phyloP scores from a whole-genome alignment of 352 stramenopile species.

The Thraustochytrium striatum region DNA sequence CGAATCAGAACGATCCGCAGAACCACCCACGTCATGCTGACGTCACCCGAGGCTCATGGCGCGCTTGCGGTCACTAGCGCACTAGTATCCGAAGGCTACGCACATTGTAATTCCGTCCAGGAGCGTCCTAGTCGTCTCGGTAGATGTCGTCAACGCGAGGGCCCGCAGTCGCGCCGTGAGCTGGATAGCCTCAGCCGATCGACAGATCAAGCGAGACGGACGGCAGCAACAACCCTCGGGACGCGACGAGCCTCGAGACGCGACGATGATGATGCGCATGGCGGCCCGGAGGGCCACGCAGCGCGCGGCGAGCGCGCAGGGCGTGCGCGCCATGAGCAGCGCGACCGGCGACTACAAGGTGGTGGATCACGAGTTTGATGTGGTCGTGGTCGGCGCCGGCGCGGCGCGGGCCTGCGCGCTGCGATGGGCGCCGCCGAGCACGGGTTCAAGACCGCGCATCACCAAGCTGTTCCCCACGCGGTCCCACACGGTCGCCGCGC shows the following conservation, averaged over 20 bases:
- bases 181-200: too few relatives aligned
- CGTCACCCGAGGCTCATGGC: too few relatives aligned
- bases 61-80: too few relatives aligned
- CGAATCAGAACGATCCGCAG: too few relatives aligned
- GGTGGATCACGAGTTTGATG: conserved; percentile 94
- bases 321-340: neutral
- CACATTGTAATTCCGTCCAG: neutral
- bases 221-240: neutral
- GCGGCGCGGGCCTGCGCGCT: conserved; percentile 82
- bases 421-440: conserved; percentile 85
- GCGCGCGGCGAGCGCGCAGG: neutral
- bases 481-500: conserved; percentile 90
- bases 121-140: neutral
- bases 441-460: conserved; percentile 93
- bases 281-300: neutral
- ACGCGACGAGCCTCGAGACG: neutral
- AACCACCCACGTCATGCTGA: too few relatives aligned
- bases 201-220: neutral
- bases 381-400: conserved; percentile 88
- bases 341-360: conserved; percentile 50
- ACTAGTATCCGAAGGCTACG: too few relatives aligned
- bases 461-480: conserved; percentile 95
- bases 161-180: too few relatives aligned
- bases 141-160: too few relatives aligned
- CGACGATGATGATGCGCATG: neutral